Evolutionary conservation across 805 yeast genomes (phyloP).

Genomic region (Candida endomychidarum): DNA sequence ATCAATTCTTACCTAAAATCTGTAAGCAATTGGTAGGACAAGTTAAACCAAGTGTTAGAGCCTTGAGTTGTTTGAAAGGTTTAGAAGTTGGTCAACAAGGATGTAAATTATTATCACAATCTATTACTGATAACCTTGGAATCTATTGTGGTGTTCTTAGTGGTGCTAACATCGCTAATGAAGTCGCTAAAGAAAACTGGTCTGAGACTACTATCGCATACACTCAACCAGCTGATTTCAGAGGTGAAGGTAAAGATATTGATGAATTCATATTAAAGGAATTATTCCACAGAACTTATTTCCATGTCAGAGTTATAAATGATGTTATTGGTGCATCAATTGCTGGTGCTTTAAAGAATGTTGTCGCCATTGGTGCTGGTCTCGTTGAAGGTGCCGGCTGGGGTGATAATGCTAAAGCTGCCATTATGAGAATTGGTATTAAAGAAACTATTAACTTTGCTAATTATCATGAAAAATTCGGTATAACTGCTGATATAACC

Average conservation of each 20-base stretch:
- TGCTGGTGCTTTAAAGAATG: conserved; percentile 96
- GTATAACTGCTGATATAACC: conserved; percentile 48
- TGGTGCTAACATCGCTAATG: conserved; percentile 97
- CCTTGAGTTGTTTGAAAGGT: conserved; percentile 95
- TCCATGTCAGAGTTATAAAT: conserved; percentile 89
- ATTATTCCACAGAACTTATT: conserved; percentile 95
- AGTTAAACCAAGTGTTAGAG: conserved; percentile 69
- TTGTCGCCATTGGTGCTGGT: conserved; percentile 95
- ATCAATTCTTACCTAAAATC: conserved; percentile 84
- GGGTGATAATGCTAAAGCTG: conserved; percentile 99
- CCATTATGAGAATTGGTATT: conserved; percentile 93
- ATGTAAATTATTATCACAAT: conserved; percentile 77
- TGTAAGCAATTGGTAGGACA: conserved; percentile 76
- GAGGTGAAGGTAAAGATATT: conserved; percentile 67
- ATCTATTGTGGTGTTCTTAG: conserved; percentile 94
- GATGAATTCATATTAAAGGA: conserved; percentile 71
- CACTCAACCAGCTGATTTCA: conserved; percentile 66
- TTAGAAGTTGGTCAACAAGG: conserved; percentile 85
- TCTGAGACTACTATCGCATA: conserved; percentile 98
- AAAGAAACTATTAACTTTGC: conserved; percentile 89
- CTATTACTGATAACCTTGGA: conserved; percentile 76
- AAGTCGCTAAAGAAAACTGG: conserved; percentile 94
- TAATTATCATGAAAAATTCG: conserved; percentile 55
- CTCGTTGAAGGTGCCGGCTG: conserved; percentile 97
- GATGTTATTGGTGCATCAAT: conserved; percentile 96